Conservation (phyloP, 345 rosid species). For the Boechera divaricarpa region DNA sequence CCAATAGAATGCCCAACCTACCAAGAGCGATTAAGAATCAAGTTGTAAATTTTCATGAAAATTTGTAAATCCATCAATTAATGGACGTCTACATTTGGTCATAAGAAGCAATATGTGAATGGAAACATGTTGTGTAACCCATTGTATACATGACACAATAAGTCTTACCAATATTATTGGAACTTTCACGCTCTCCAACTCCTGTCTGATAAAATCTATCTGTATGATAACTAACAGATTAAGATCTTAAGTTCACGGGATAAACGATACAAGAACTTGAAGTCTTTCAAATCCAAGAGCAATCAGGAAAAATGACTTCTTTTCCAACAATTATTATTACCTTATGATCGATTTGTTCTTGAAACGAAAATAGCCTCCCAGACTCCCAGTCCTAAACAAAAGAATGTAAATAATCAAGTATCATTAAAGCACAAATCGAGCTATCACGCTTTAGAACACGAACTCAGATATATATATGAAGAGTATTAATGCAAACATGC, state of each 20-base stretch:
- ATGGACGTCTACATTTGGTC: neutral
- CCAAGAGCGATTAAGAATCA: conserved; percentile 30
- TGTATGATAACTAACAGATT: conserved; percentile 46
- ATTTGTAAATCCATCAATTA: neutral
- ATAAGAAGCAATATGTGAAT: neutral
- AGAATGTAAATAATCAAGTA: neutral
- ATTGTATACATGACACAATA: conserved; percentile 13
- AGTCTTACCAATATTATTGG: conserved; percentile 71
- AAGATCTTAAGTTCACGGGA: conserved; percentile 3
- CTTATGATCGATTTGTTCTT: conserved; percentile 88
- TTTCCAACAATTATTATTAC: conserved; percentile 40
- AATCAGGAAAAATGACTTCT: neutral
- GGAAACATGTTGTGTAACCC: conserved; percentile 2
- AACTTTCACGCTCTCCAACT: conserved; percentile 55
- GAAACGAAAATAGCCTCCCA: conserved; percentile 73
- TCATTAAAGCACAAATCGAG: neutral
- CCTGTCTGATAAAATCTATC: conserved; percentile 72
- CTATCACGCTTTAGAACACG: neutral
- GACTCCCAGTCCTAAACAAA: conserved; percentile 63
- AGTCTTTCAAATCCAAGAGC: neutral
- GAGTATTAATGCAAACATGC: conserved; percentile 1
- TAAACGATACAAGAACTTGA: conserved; percentile 9
- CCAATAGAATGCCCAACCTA: conserved; percentile 96
- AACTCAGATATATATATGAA: neutral
- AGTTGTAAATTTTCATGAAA: conserved; percentile 17